These are phyloP conservation scores for Saccharomycopsis hybrid DNA, from an alignment of 1,139 yeast species.

Conservation along the genomic window DNA sequence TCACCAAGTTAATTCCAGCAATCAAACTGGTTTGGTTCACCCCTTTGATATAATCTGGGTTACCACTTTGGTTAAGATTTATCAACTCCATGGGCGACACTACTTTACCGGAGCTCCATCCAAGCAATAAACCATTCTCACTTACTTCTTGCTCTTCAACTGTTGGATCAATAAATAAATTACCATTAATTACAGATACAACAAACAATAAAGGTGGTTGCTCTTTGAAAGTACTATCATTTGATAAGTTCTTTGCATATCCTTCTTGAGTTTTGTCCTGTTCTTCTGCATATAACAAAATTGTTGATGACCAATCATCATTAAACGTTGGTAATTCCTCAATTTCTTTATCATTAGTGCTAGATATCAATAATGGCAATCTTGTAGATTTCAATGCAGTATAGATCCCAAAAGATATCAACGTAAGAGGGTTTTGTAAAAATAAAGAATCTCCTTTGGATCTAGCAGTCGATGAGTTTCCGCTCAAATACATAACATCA, in stretches of 20 bases:
- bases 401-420: constrained; percentile 71
- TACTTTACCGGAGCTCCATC: constrained; percentile 61
- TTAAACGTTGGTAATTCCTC: constrained; percentile 85
- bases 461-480: constrained; percentile 11
- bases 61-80: constrained; percentile 33
- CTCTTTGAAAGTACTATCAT: not conserved
- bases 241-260: not conserved
- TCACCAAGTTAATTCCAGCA: constrained; percentile 24
- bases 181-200: constrained; percentile 64
- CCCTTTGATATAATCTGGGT: constrained; percentile 23
- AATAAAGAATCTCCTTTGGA: constrained; percentile 23
- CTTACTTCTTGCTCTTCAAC: constrained; percentile 79
- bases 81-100: constrained; percentile 59
- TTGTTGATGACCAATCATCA: constrained; percentile 72
- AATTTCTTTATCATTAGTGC: constrained; percentile 45
- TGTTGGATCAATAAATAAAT: constrained; percentile 73
- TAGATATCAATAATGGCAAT: constrained; percentile 67
- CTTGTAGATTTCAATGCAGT: constrained; percentile 74
- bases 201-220: constrained; percentile 79
- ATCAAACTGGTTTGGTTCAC: constrained; percentile 23
- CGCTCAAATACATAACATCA: constrained; percentile 71
- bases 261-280: no score
- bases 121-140: constrained; percentile 70
- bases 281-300: constrained; percentile 35
- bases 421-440: constrained; percentile 64